phyloP scores from a whole-genome alignment of 257 asterid species.

The Parsonsia alboflavescens region DNA sequence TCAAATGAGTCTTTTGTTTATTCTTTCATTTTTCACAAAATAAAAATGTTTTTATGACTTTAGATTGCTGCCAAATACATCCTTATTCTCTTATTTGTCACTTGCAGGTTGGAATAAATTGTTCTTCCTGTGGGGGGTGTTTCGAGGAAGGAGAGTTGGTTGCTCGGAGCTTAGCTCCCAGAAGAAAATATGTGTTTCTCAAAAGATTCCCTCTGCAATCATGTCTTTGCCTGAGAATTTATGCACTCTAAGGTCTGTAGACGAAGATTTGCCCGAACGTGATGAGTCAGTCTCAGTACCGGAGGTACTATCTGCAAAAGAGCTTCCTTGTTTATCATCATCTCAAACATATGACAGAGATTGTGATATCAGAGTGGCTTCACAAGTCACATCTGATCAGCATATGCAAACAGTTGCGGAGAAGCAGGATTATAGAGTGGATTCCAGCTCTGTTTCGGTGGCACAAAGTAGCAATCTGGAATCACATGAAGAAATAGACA shows the following conservation, averaged over 20 bases:
- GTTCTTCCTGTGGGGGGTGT: constrained; percentile 23
- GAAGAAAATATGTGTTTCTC: constrained; percentile 33
- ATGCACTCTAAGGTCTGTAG: constrained; percentile 43
- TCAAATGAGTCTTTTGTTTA: too few species aligned
- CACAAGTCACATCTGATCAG: constrained; percentile 31
- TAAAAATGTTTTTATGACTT: too few species aligned
- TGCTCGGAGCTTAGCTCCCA: constrained; percentile 35
- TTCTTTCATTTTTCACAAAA: too few species aligned
- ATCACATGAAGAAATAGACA: constrained; percentile 14
- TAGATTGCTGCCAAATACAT: too few species aligned
- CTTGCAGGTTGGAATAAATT: constrained; percentile 22
- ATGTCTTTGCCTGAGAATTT: constrained; percentile 51
- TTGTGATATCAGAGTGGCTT: constrained; percentile 26
- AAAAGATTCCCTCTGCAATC: constrained; percentile 44
- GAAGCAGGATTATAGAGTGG: constrained; percentile 12
- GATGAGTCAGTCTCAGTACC: constrained; percentile 24
- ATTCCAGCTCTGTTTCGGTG: constrained; percentile 28
- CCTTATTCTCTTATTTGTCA: too few species aligned
- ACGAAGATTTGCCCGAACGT: constrained; percentile 27
- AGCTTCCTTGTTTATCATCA: constrained; percentile 26
- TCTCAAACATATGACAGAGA: constrained; percentile 32
- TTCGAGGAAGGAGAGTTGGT: constrained; percentile 31
- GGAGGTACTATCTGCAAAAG: constrained; percentile 38
- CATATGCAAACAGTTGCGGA: constrained; percentile 12
- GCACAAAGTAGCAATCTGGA: constrained; percentile 6